Percentiles rank a stretch among this genome's conserved stretches.
Evolutionary conservation across 176 grass and related monocot species (phyloP).

Genomic region (Triticum timopheevii): DNA sequence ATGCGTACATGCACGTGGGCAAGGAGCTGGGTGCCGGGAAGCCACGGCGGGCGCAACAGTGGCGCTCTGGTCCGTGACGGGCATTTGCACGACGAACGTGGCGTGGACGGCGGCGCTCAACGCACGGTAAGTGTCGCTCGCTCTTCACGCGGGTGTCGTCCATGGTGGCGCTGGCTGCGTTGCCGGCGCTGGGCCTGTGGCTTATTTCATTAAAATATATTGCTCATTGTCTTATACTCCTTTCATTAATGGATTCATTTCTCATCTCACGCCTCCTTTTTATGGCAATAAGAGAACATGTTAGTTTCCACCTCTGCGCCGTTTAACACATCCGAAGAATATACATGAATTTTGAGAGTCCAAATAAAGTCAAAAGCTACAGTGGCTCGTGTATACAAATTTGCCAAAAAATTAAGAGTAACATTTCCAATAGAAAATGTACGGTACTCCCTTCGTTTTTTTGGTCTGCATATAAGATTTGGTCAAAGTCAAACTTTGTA

Average conservation of each 20-base stretch:
- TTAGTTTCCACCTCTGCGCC: not conserved
- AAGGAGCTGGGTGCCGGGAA: slow-evolving; percentile 90
- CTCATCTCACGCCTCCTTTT: not conserved
- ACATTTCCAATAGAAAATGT: not conserved
- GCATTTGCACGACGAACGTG: slow-evolving; percentile 54
- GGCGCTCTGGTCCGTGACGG: slow-evolving; percentile 56
- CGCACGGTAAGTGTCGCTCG: slow-evolving; percentile 43
- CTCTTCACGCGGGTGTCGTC: slow-evolving; percentile 54
- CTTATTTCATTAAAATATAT: not conserved
- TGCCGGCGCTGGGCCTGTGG: slow-evolving; percentile 69
- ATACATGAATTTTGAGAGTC: not conserved
- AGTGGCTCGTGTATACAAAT: not conserved
- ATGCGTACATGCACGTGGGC: slow-evolving; percentile 62
- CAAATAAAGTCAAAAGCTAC: not conserved
- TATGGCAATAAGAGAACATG: not conserved
- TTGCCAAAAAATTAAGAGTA: not conserved
- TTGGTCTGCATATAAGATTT: too few relatives aligned
- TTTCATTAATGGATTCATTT: not conserved
- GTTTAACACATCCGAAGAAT: not conserved
- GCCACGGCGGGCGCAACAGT: slow-evolving; percentile 66
- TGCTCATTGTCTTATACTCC: not conserved
- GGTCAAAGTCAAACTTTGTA: too few relatives aligned
- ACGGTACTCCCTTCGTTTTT: not conserved
- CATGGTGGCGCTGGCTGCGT: slow-evolving; percentile 55
- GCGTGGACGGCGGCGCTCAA: slow-evolving; percentile 59